Percentiles rank a stretch among this genome's conserved stretches.
Conservation (phyloP, 2,329 filamentous ascomycete species). For the Sodiomyces alkalinus region DNA sequence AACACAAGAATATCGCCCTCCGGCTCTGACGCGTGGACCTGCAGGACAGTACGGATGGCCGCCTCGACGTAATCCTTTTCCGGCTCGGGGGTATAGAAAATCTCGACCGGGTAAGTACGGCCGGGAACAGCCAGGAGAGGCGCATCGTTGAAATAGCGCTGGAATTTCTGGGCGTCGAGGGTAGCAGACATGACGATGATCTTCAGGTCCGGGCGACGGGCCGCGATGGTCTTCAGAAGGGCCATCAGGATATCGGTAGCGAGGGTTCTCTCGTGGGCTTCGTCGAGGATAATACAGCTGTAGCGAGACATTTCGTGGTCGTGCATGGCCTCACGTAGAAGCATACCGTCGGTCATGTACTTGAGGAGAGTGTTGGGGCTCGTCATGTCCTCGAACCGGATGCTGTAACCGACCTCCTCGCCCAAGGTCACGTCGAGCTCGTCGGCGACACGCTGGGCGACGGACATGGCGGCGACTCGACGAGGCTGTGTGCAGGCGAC, state of each 20-base stretch:
- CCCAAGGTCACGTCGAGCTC: constrained; percentile 91
- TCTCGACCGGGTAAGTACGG: constrained; percentile 90
- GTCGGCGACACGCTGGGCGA: constrained; percentile 92
- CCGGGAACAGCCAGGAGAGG: constrained; percentile 88
- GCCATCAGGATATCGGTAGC: constrained; percentile 97
- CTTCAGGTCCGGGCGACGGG: constrained; percentile 76
- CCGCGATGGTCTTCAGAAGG: constrained; percentile 77
- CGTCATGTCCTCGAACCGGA: constrained; percentile 95
- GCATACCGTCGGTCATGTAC: constrained; percentile 99
- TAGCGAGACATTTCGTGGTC: constrained; percentile 85
- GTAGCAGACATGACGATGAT: constrained; percentile 99
- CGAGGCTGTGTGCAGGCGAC: constrained; percentile 95
- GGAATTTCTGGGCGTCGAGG: constrained; percentile 93
- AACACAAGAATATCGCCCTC: constrained; percentile 92
- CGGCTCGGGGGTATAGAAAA: constrained; percentile 94
- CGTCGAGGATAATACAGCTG: constrained; percentile 95
- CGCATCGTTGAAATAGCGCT: constrained; percentile 90
- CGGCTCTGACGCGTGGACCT: constrained; percentile 85
- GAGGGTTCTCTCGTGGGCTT: constrained; percentile 94
- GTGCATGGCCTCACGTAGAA: constrained; percentile 90
- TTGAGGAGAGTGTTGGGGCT: constrained; percentile 81
- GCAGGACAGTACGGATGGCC: constrained; percentile 81
- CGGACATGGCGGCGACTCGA: constrained; percentile 96
- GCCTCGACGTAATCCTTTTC: constrained; percentile 96
- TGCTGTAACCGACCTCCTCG: constrained; percentile 94